phyloP scores from a whole-genome alignment of 1,139 yeast genomes.

The Starmera stellimalicola region DNA sequence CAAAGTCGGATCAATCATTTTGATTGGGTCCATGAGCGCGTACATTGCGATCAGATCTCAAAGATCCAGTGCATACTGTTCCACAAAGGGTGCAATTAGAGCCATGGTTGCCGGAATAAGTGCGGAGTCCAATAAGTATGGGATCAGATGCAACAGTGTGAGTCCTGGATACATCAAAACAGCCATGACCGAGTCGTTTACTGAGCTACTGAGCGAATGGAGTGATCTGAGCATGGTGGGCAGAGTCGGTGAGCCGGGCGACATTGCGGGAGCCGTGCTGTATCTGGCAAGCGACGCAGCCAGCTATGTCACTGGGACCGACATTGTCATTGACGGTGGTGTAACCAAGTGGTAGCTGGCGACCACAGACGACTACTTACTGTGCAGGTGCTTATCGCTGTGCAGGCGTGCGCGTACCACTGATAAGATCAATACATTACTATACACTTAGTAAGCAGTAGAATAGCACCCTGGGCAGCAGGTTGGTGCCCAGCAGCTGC shows the following conservation, averaged over 20 bases:
- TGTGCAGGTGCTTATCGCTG: too few relatives aligned
- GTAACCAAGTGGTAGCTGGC: conserved; percentile 3
- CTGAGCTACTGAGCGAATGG: conserved; percentile 24
- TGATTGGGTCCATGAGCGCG: conserved; percentile 10
- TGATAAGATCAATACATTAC: too few relatives aligned
- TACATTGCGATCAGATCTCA: conserved; percentile 13
- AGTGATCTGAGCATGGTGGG: conserved; percentile 37
- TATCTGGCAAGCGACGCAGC: conserved; percentile 41
- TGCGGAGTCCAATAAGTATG: conserved; percentile 9
- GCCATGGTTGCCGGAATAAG: conserved; percentile 13
- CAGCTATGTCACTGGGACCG: conserved; percentile 40
- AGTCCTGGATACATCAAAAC: conserved; percentile 35
- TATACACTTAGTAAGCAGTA: too few relatives aligned
- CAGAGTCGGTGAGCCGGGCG: conserved; percentile 37
- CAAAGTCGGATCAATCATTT: conserved; percentile 7
- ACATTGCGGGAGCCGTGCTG: conserved; percentile 41
- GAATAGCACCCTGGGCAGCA: too few relatives aligned
- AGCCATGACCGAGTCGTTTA: conserved; percentile 28
- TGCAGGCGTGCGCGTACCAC: too few relatives aligned
- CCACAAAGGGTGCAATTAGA: conserved; percentile 10
- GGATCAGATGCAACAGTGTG: conserved; percentile 27
- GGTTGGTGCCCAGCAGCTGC: too few relatives aligned
- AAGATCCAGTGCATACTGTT: conserved; percentile 11
- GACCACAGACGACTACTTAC: neutral
- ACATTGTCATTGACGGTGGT: conserved; percentile 39